Base-by-base conservation (phyloP, 352 stramenopile genomes). In the Pythium volutum region DNA sequence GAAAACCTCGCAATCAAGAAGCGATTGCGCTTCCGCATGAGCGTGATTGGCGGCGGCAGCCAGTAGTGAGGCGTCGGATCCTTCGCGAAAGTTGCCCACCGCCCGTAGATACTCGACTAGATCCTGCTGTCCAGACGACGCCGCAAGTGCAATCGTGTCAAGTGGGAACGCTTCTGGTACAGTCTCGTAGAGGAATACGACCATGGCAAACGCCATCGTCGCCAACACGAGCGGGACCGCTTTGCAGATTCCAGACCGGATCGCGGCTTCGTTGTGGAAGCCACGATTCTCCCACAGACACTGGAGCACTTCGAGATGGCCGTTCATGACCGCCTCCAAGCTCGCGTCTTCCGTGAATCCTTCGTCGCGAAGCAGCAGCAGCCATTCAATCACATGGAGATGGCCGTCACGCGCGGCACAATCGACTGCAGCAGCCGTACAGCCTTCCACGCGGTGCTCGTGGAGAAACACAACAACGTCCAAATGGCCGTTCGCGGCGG, bases 401-500 rank as follows among this genome's bases (percentile, higher is more conserved):
- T 61, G 41, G 22, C 54, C 54, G 18, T 61, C 54, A 2, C 34
- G 27, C 9, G 54, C 54, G 0, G 54, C 54, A 8, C 4, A 12
- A 25, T 54, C 54, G 3, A 61, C 22, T 14, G 54, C 54, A 18
- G n/a, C 41, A 2, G 43, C 47, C 26, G 54, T 61, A n/a, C 54
- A 61, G 14, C 54, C 54, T 53, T 61, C 43, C 9, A 46, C 8
- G 22, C 54, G 41, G 15, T 47, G 43, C 41, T 52, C 54, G 43
- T 53, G 26, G 1, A 61, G 27, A 36, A 61, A 61, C 12, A 23
- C 27, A 29, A 61, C 54, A 18, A 61, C 27, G 18, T 57, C 45
- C 34, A 67, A 52, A 16, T 62, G n/a, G n/a, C 61, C 61, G 27
- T 62, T 57, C 0, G 53, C 34, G 1, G 52, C 52, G 7, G 61